Conservation (phyloP, 306 rosid species). For the Astragalus membranaceus region DNA sequence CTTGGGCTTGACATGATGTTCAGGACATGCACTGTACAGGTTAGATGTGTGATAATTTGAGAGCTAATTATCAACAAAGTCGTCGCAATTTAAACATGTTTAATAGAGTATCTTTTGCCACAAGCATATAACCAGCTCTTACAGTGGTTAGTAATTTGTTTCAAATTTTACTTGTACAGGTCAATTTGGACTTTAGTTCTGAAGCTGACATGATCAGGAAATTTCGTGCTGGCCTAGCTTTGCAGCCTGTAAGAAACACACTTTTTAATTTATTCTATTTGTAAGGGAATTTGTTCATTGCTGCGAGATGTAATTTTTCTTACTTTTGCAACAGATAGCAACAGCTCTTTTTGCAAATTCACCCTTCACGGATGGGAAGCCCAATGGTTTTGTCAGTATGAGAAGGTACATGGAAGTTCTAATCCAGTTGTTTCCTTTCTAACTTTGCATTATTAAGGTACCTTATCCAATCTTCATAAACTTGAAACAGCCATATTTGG, state of each 20-base stretch:
- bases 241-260: slow-evolving; percentile 83
- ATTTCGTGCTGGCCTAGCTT: slow-evolving; percentile 88
- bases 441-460: slow-evolving; percentile 4
- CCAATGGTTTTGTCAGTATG: slow-evolving; percentile 92
- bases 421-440: slow-evolving; percentile 12
- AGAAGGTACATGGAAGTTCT: slow-evolving; percentile 55
- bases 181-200: slow-evolving; percentile 91
- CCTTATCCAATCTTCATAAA: slow-evolving; percentile 15
- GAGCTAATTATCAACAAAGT: background rate
- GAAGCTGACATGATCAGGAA: slow-evolving; percentile 95
- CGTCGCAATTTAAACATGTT: slow-evolving; percentile 3
- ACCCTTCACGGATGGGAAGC: slow-evolving; percentile 92
- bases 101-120: slow-evolving; percentile 15
- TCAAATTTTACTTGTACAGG: slow-evolving; percentile 41
- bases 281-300: slow-evolving; percentile 6
- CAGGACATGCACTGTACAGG: slow-evolving; percentile 99
- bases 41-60: slow-evolving; percentile 25
- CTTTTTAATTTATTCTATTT: slow-evolving; percentile 9
- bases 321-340: slow-evolving; percentile 71
- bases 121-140: background rate
- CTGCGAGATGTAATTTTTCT: slow-evolving; percentile 22
- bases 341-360: slow-evolving; percentile 97
- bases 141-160: slow-evolving; percentile 10
- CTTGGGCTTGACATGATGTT: slow-evolving; percentile 99
- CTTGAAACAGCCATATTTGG: slow-evolving; percentile 78